Base-by-base conservation (phyloP, 2,329 filamentous ascomycete species). In the Fusarium albidum region DNA sequence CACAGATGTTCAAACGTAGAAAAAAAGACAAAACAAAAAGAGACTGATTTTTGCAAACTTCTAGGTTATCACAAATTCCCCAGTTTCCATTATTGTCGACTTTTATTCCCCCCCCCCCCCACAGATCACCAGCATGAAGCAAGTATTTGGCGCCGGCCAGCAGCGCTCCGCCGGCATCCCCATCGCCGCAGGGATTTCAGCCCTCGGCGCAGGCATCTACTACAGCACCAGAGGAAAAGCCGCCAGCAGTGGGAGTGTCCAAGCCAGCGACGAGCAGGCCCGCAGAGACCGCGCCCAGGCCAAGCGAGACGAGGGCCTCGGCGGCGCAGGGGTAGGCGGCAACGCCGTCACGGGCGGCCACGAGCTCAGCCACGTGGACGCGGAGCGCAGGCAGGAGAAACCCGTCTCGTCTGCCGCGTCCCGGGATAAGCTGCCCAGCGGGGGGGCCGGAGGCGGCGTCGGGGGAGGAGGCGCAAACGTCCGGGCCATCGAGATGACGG, bases 371-470 rank as follows among this genome's bases (percentile, higher is more conserved):
- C 53, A 55, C 29, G 52, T 39, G 14, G 59, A 66, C 51, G 54
- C 61, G 2, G 35, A 63, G 5, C 59, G 57, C 26, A 63, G 47
- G 6, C 55, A 63, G 6, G 21, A 59, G n/a, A 67, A n/a, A n/a
- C n/a, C n/a, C n/a, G n/a, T n/a, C n/a, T n/a, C n/a, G n/a, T n/a
- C 64, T 3, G 65, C 70, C 5, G 59, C 52, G n/a, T 34, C 50
- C 18, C 51, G 12, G 18, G 70, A 73, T n/a, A 63, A 72, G 52
- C 64, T 74, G 0, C 71, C 72, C 6, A 64, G 68, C 1, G 72
- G 72, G 1, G 67, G 69, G 6, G 65, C 71, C 2, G 71, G 71
- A 0, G 72, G 72, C 1, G 71, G 72, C 3, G 52, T 58, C 26
- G 71, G 71, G 1, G 66, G 34, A 1, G 72, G 69, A 5, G 67